These are phyloP conservation scores for Clarkia xantiana DNA, from an alignment of 345 rosid genomes.

Conservation along the genomic window DNA sequence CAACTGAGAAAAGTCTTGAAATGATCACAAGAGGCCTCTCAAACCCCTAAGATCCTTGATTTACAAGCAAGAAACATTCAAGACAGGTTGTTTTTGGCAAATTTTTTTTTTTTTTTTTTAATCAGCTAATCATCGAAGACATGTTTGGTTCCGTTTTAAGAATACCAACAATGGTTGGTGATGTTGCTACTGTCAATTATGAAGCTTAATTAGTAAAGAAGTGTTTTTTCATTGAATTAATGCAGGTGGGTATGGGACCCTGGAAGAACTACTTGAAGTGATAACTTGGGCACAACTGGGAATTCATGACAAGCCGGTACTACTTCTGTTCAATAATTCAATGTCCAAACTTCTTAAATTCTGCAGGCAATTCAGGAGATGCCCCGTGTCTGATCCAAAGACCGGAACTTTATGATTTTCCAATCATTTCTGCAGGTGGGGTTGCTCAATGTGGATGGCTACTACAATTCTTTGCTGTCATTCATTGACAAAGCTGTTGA, in stretches of 20 bases:
- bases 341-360: not conserved
- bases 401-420: not conserved
- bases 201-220: not conserved
- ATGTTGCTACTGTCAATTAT: too few relatives aligned
- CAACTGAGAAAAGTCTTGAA: too few relatives aligned
- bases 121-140: too few relatives aligned
- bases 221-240: conserved; percentile 4
- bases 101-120: too few relatives aligned
- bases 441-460: conserved; percentile 94
- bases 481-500: conserved; percentile 97
- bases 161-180: too few relatives aligned
- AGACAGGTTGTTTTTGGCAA: too few relatives aligned
- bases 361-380: not conserved
- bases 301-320: conserved; percentile 91
- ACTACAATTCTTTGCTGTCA: conserved; percentile 89
- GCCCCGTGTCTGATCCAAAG: too few relatives aligned
- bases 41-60: too few relatives aligned
- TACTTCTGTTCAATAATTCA: too few relatives aligned
- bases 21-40: too few relatives aligned
- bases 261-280: conserved; percentile 94
- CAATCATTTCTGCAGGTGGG: conserved; percentile 45
- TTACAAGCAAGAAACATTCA: too few relatives aligned
- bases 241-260: conserved; percentile 94
- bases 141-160: too few relatives aligned
- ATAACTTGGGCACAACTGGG: conserved; percentile 99